Evolutionary conservation across 345 rosid genomes (phyloP), one percentile per base, ranked within the genome.

Genomic region (Moringa oleifera): DNA sequence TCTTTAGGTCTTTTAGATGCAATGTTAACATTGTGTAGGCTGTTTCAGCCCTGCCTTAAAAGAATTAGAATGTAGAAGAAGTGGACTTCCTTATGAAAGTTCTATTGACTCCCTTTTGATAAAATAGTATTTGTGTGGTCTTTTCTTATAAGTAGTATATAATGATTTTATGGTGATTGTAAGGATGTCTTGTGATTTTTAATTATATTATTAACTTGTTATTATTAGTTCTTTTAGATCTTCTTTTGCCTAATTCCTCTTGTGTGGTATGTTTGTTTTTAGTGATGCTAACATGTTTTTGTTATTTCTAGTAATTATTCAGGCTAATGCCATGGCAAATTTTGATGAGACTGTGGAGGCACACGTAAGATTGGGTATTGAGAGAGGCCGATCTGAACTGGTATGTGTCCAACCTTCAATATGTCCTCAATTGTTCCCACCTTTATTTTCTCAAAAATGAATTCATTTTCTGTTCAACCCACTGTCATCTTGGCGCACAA

Each of bases 311-410:
- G 54, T 64, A 28, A 71, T 56, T 58, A 47, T 77, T 63, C 83
- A 94, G 99, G 85, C 79, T 36, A 85, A 77, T 78, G 90, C 89
- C 45, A 83, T 76, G 65, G 80, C 78, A 0, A 85, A 78, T 0
- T 94, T 94, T 59, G 88, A 86, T 64, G 99, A 94, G 77, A 94
- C 95, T 64, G 51, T 90, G 70, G 99, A 94, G 73, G 97, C 95
- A 4, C 99, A 94, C 62, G 99, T 83, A 22, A 74, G 83, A 58
- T 73, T 90, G 74, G 96, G 87, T 21, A 87, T 94, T 22, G 85
- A 81, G 36, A 80, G 74, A 61, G 82, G 85, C 62, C 86, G 96
- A 61, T 82, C 95, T 55, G 97, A 94, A 71, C 76, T 90, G 89
- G 96, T 94, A 76, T 25, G 59, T 37, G 12, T 25, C 37, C n/a